Base-by-base conservation (phyloP, 1,284 basidiomycete genomes). In the Schizopora paradoxa region DNA sequence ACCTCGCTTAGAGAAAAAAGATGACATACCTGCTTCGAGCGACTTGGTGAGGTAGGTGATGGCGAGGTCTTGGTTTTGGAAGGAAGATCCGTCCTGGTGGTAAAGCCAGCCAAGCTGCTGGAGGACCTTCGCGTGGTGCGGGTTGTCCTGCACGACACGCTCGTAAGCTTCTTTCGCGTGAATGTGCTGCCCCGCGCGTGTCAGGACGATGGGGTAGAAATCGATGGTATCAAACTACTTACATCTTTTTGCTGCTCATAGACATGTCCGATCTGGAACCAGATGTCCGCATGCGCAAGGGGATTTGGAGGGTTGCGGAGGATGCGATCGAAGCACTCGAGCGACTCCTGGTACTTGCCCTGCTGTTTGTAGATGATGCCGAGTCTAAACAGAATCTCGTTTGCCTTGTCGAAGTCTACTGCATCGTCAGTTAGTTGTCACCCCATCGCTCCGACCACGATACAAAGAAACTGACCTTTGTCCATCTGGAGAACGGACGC, bases 331-430 rank as follows among this genome's bases (percentile, higher is more conserved):
- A 99, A 99, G 69, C 93, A 96, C 43, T 82, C 78, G 18, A 96
- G 74, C 21, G 83, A 87, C 16, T 91, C 85, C 3, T 78, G 69
- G 57, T 91, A 95, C 67, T 97, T 97, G 61, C 86, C 82, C 64
- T 98, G 95, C 61, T 98, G 94, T 69, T 99, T 99, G 77, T 99
- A 99, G 55, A 99, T 99, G 61, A 99, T 99, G 27, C 96, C 96
- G 5, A 99, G 78, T 19, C 95, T 83, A 73, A 99, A 99, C 45
- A 97, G 86, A 54, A 99, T 98, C 63, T 99, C 96, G 65, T 99
- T 98, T 33, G 93, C 90, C 73, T 98, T 98, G 72, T 98, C 93
- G 59, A 99, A 99, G 64, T 95, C 93, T 83, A 56, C 37, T 41
- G 18, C 13, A 71, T 59, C 46, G 41, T 46, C 54, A 74, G 71